Evolutionary conservation across 306 rosid genomes (phyloP).

Genomic region (Cyclanthera cordifolia): DNA sequence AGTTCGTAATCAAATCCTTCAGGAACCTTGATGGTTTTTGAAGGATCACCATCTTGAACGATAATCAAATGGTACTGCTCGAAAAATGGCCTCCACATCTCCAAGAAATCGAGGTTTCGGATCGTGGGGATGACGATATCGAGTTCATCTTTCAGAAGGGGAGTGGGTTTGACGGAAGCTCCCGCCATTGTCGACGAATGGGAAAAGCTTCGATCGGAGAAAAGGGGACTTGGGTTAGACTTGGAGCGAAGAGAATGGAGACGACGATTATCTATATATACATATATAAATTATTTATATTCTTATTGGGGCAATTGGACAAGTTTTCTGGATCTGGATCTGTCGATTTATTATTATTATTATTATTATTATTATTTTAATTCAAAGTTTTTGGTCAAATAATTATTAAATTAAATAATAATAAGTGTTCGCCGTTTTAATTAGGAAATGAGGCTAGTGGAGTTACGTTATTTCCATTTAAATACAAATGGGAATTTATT

Average conservation of each 20-base stretch:
- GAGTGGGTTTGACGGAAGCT: constrained; percentile 14
- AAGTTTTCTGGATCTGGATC: constrained; percentile 8
- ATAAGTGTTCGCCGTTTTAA: background rate
- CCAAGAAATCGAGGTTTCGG: constrained; percentile 31
- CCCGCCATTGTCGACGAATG: constrained; percentile 5
- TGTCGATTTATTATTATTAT: background rate
- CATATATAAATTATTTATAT: no score
- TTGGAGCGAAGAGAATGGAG: constrained; percentile 4
- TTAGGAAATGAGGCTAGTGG: background rate
- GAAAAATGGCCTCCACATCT: constrained; percentile 34
- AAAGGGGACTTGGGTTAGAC: background rate
- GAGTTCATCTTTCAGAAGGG: constrained; percentile 25
- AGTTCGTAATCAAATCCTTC: constrained; percentile 39
- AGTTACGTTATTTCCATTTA: constrained; percentile 6
- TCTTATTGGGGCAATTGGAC: background rate
- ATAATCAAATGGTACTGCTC: constrained; percentile 28
- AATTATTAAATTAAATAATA: background rate
- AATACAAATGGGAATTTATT: background rate
- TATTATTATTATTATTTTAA: no score
- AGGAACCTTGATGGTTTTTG: constrained; percentile 23
- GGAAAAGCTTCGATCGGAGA: background rate
- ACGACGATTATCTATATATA: background rate
- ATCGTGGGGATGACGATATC: constrained; percentile 33
- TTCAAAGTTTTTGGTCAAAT: background rate
- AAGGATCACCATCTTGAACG: constrained; percentile 30